phyloP scores from a whole-genome alignment of 148 eudicot species.

The Talinum fruticosum region DNA sequence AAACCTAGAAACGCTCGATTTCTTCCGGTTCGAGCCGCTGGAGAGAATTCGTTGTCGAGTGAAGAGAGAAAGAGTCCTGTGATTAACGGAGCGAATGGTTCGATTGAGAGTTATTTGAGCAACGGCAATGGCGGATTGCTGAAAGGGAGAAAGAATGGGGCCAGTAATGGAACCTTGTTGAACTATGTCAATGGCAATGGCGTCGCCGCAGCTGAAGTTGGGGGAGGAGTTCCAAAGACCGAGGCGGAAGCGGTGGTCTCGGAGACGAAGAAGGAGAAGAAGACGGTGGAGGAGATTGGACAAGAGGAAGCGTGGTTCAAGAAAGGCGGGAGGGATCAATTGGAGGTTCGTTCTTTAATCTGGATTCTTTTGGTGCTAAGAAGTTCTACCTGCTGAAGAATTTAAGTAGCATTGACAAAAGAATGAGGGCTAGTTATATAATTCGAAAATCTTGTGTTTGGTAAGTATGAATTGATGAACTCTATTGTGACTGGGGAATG shows the following conservation, averaged over 20 bases:
- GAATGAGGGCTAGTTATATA: too few relatives aligned
- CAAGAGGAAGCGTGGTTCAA: slow-evolving; percentile 99
- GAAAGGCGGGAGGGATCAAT: slow-evolving; percentile 34
- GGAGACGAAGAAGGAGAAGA: slow-evolving; percentile 41
- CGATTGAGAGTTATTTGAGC: slow-evolving; percentile 29
- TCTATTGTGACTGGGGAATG: too few relatives aligned
- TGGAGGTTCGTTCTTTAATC: slow-evolving; percentile 54
- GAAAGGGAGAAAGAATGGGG: slow-evolving; percentile 25
- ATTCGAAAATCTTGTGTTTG: too few relatives aligned
- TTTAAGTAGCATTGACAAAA: too few relatives aligned
- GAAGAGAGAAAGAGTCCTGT: slow-evolving; percentile 42
- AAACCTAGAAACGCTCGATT: slow-evolving; percentile 3
- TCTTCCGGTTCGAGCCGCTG: slow-evolving; percentile 31
- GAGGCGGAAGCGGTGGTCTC: too few relatives aligned
- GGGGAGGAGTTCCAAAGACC: slow-evolving; percentile 17
- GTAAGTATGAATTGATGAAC: too few relatives aligned
- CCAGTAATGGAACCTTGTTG: slow-evolving; percentile 42
- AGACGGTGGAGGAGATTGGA: slow-evolving; percentile 85
- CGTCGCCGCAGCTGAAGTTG: slow-evolving; percentile 19
- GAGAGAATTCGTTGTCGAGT: slow-evolving; percentile 36
- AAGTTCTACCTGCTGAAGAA: too few relatives aligned
- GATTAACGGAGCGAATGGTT: slow-evolving; percentile 32
- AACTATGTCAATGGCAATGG: slow-evolving; percentile 60
- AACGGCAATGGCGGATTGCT: slow-evolving; percentile 33
- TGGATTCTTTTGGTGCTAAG: too few relatives aligned